Conservation (phyloP, 495 filamentous ascomycete species). For the Penicillium canariense region DNA sequence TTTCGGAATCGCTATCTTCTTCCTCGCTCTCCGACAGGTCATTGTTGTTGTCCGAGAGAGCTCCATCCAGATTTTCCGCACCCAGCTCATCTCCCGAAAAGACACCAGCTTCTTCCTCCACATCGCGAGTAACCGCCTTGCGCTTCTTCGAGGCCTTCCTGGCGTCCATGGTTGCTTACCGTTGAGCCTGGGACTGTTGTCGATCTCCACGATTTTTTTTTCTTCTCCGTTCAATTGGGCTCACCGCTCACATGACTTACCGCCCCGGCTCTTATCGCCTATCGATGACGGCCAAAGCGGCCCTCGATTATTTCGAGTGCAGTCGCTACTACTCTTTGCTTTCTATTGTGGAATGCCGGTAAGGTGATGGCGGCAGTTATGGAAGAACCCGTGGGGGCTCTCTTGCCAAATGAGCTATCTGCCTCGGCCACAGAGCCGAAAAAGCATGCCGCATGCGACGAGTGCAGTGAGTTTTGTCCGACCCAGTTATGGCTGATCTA, state of each 20-base stretch:
- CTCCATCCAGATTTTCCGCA: slow-evolving; percentile 60
- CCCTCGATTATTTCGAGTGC: not conserved
- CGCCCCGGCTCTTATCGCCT: slow-evolving; percentile 30
- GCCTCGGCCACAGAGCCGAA: slow-evolving; percentile 23
- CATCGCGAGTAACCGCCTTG: slow-evolving; percentile 56
- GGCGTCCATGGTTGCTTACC: slow-evolving; percentile 33
- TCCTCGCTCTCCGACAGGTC: slow-evolving; percentile 43
- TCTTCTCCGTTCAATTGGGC: slow-evolving; percentile 28
- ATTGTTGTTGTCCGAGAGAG: slow-evolving; percentile 60
- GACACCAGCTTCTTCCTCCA: slow-evolving; percentile 49
- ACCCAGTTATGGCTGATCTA: not conserved
- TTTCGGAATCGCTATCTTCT: slow-evolving; percentile 44
- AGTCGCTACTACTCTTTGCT: not conserved
- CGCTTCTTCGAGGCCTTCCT: slow-evolving; percentile 52
- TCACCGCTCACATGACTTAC: slow-evolving; percentile 49
- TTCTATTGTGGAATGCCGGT: not conserved
- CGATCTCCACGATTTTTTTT: slow-evolving; percentile 31
- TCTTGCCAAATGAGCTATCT: not conserved
- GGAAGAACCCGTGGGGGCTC: not conserved
- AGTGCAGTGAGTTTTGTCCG: slow-evolving; percentile 36
- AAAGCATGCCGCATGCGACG: slow-evolving; percentile 43
- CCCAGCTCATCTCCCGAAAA: slow-evolving; percentile 66
- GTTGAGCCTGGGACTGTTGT: slow-evolving; percentile 13
- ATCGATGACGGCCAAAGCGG: slow-evolving; percentile 19
- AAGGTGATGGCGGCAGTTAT: slow-evolving; percentile 2